Evolutionary conservation across 2,329 filamentous ascomycete species (phyloP).

Genomic region (Coniochaeta sp.): DNA sequence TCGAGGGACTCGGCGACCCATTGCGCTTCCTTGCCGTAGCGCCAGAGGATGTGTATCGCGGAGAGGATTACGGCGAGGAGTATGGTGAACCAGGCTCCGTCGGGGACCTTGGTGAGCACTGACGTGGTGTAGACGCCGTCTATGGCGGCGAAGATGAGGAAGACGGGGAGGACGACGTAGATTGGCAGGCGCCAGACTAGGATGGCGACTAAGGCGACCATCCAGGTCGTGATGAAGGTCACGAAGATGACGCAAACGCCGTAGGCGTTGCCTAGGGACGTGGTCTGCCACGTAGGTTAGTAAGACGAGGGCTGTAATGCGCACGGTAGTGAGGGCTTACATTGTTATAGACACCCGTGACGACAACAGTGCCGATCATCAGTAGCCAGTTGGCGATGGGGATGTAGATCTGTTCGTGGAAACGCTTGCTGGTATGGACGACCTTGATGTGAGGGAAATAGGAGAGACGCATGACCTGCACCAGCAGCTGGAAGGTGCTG

Average conservation of each 20-base stretch:
- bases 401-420: constrained; percentile 71
- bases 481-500: constrained; percentile 59
- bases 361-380: constrained; percentile 67
- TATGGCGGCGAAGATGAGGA: constrained; percentile 54
- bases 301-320: not conserved
- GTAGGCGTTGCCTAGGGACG: constrained; percentile 64
- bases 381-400: constrained; percentile 70
- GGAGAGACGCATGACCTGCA: constrained; percentile 60
- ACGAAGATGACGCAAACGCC: constrained; percentile 76
- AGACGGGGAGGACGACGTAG: constrained; percentile 50
- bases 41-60: constrained; percentile 63
- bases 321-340: constrained; percentile 26
- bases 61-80: constrained; percentile 56
- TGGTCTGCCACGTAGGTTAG: constrained; percentile 36
- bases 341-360: constrained; percentile 67
- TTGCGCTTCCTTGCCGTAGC: constrained; percentile 71
- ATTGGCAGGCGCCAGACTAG: constrained; percentile 62
- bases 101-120: constrained; percentile 63
- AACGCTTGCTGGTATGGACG: constrained; percentile 60
- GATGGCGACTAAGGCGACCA: constrained; percentile 64
- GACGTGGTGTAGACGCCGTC: constrained; percentile 66
- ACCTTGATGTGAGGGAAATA: constrained; percentile 74
- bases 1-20: constrained; percentile 64
- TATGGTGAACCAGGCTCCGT: constrained; percentile 73
- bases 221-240: constrained; percentile 69